Evolutionary conservation across 2,329 filamentous ascomycete species (phyloP).

Genomic region (Cercospora janseana): DNA sequence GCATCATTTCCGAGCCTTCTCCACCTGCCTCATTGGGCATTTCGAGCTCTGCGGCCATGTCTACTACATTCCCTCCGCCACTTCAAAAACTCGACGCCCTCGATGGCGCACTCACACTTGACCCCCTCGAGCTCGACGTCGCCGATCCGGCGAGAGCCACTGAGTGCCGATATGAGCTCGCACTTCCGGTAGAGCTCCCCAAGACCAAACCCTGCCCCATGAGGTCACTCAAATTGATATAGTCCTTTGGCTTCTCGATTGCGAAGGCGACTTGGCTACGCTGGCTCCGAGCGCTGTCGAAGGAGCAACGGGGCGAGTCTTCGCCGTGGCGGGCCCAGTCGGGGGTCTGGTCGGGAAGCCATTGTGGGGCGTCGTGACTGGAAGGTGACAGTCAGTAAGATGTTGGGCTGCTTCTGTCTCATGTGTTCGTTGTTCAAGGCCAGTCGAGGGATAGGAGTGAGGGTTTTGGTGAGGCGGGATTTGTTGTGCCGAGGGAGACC

Average conservation of each 20-base stretch:
- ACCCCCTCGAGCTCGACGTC: neutral
- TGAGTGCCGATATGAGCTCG: constrained; percentile 9
- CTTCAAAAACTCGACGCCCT: constrained; percentile 8
- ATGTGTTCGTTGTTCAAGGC: neutral
- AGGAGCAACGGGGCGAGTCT: constrained; percentile 19
- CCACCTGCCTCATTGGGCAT: no score
- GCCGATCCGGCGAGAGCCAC: neutral
- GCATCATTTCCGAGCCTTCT: no score
- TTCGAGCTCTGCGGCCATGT: no score
- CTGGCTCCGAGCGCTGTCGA: constrained; percentile 14
- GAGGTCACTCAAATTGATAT: constrained; percentile 18
- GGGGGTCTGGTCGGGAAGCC: constrained; percentile 18
- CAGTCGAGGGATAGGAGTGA: constrained; percentile 8
- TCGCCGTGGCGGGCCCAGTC: constrained; percentile 19
- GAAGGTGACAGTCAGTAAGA: constrained; percentile 12
- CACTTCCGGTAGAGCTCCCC: neutral
- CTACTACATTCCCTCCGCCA: neutral
- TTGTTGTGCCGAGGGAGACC: constrained; percentile 3
- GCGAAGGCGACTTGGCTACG: constrained; percentile 11
- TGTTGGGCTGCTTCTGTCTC: no score
- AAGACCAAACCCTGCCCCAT: constrained; percentile 1
- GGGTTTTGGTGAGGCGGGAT: neutral
- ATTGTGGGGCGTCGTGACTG: constrained; percentile 20
- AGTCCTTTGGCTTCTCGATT: constrained; percentile 18
- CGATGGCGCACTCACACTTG: constrained; percentile 7